Conservation (phyloP, 2,329 filamentous ascomycete genomes). For the Fusarium circinatum region DNA sequence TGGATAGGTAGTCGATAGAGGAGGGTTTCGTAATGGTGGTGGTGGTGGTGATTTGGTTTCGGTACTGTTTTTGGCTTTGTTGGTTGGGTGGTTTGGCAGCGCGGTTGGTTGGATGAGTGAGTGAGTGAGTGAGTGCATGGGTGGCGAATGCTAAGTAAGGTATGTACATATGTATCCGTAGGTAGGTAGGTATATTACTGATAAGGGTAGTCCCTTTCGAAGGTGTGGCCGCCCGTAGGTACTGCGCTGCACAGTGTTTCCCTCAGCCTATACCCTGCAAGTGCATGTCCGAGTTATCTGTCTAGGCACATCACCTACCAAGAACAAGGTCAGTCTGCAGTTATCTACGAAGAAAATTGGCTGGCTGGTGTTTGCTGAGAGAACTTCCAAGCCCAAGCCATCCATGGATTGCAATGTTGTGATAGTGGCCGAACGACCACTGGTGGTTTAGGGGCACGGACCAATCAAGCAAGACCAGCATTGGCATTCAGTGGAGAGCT, state of each 20-base stretch:
- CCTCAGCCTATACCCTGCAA: background rate
- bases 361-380: slow-evolving; percentile 4
- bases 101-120: background rate
- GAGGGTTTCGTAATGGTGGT: slow-evolving; percentile 20
- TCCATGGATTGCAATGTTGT: slow-evolving; percentile 23
- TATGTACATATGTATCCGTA: slow-evolving; percentile 9
- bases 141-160: slow-evolving; percentile 33
- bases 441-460: slow-evolving; percentile 30
- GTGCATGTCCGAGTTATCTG: slow-evolving; percentile 1
- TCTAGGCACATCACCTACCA: background rate
- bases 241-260: slow-evolving; percentile 11
- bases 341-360: slow-evolving; percentile 16
- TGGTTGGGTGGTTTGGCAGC: slow-evolving; percentile 14
- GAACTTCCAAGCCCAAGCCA: slow-evolving; percentile 18
- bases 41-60: slow-evolving; percentile 38
- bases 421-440: slow-evolving; percentile 37
- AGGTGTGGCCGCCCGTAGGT: background rate
- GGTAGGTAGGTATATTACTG: slow-evolving; percentile 14
- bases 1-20: slow-evolving; percentile 6
- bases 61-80: slow-evolving; percentile 22
- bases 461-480: slow-evolving; percentile 23
- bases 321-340: background rate
- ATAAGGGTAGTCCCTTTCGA: slow-evolving; percentile 28
- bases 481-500: slow-evolving; percentile 33
- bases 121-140: background rate